A percentile compares a stretch with the other conserved stretches of the same genome.
Evolutionary conservation across 768 basidiomycete species (phyloP).

Genomic region (Panaeolus papilionaceus): DNA sequence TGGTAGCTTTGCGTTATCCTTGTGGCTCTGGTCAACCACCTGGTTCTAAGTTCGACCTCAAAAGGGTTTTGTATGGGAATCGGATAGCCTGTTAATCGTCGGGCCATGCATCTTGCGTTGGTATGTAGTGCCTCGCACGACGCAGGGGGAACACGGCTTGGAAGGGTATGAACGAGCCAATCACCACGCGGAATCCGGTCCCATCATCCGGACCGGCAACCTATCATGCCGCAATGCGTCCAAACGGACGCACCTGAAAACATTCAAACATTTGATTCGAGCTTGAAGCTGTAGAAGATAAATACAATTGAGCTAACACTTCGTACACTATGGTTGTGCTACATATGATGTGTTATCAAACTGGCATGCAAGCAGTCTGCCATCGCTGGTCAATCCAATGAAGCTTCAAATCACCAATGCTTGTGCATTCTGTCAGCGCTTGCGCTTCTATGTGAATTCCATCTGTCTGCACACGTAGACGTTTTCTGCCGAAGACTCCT

Average conservation of each 20-base stretch:
- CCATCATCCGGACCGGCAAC: background rate
- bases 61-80: background rate
- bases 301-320: background rate
- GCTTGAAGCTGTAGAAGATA: background rate
- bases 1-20: conserved; percentile 1
- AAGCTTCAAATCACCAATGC: background rate
- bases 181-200: conserved; percentile 2
- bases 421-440: background rate
- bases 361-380: background rate
- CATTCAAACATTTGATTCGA: background rate
- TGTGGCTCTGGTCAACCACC: background rate
- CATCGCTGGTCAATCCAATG: background rate
- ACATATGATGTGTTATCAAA: background rate
- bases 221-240: background rate
- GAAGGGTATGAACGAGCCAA: background rate
- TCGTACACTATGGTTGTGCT: background rate
- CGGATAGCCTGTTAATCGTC: background rate
- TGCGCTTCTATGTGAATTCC: background rate
- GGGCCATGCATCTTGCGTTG: background rate
- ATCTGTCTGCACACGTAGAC: background rate
- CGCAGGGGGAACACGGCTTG: background rate
- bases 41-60: conserved; percentile 4
- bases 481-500: background rate
- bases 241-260: background rate
- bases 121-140: background rate